A percentile compares a stretch with the other conserved stretches of the same genome.
phyloP scores from a whole-genome alignment of 305 asterid genomes.

The Caryopteris hybrid region DNA sequence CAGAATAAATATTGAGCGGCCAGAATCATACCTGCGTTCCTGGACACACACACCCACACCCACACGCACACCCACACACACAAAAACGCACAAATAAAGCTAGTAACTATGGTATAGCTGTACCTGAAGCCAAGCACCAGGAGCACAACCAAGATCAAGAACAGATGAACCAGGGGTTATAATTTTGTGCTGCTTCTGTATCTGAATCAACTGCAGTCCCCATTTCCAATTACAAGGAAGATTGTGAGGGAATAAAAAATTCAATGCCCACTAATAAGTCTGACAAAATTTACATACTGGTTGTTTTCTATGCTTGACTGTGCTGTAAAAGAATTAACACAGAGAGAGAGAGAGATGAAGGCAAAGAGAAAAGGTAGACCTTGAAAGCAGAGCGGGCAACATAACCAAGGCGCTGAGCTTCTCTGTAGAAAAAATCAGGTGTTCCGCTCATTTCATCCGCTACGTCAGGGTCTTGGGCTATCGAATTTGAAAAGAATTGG shows the following conservation, averaged over 20 bases:
- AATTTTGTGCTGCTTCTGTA: conserved; percentile 74
- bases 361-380: conserved; percentile 34
- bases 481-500: not conserved
- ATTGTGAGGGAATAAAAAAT: not conserved
- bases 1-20: not conserved
- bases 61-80: not conserved
- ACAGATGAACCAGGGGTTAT: conserved; percentile 70
- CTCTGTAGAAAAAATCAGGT: conserved; percentile 82
- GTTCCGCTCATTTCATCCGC: conserved; percentile 44
- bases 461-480: not conserved
- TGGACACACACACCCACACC: not conserved
- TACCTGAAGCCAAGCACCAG: conserved; percentile 99
- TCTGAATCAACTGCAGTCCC: conserved; percentile 66
- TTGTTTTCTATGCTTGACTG: no score
- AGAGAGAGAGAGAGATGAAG: not conserved
- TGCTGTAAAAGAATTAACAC: not conserved
- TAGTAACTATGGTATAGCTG: not conserved
- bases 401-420: conserved; percentile 95
- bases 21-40: no score
- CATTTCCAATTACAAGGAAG: conserved; percentile 19
- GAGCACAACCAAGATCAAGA: conserved; percentile 97
- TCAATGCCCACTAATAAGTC: not conserved
- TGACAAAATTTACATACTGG: no score
- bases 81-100: not conserved
- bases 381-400: conserved; percentile 98